phyloP scores from a whole-genome alignment of 1,284 basidiomycete species.

The Rhodotorula mucilaginosa region DNA sequence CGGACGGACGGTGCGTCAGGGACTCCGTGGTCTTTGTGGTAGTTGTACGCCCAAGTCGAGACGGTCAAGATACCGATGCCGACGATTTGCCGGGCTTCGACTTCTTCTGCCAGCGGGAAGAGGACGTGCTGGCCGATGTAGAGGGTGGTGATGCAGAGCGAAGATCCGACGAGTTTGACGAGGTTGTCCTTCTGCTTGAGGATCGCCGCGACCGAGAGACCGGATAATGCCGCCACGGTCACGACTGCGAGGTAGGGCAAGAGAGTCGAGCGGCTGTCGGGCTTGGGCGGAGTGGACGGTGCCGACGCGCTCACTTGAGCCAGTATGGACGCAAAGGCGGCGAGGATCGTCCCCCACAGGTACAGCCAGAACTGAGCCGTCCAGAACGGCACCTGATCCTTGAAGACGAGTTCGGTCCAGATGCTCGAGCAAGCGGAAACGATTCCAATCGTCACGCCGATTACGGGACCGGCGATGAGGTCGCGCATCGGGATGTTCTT shows the following conservation, averaged over 20 bases:
- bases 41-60: constrained; percentile 24
- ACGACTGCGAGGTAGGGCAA: constrained; percentile 2
- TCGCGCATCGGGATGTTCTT: neutral
- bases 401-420: constrained; percentile 10
- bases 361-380: constrained; percentile 15
- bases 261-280: neutral
- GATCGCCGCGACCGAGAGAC: constrained; percentile 14
- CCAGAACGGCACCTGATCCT: constrained; percentile 19
- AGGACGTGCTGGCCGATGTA: constrained; percentile 14
- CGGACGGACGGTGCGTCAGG: neutral
- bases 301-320: neutral
- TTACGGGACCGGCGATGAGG: constrained; percentile 1
- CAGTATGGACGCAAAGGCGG: neutral
- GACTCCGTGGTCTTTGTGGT: constrained; percentile 10
- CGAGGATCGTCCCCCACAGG: constrained; percentile 5
- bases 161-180: constrained; percentile 19
- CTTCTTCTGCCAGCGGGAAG: constrained; percentile 6
- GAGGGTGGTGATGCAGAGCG: constrained; percentile 18
- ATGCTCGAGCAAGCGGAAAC: constrained; percentile 11
- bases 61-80: constrained; percentile 20
- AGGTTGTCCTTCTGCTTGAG: constrained; percentile 19
- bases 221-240: constrained; percentile 4
- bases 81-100: constrained; percentile 4
- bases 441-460: constrained; percentile 12
- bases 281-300: neutral